Base-by-base conservation (phyloP, 2,329 filamentous ascomycete species). In the Diaporthe capsici region DNA sequence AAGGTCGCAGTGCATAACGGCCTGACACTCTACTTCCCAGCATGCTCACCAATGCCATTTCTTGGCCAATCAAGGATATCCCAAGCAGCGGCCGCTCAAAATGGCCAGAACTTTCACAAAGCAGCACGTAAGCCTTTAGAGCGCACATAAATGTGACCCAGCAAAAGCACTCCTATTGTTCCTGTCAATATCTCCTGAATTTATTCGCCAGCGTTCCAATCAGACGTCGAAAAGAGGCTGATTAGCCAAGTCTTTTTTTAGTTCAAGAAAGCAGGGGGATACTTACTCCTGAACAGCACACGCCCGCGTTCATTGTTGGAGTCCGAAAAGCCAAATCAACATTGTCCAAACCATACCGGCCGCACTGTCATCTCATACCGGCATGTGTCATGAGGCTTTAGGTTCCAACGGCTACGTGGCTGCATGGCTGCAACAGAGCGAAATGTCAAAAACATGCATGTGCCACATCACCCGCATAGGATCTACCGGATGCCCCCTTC, bases 381-480 rank as follows among this genome's bases (percentile, higher is more conserved):
- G 49, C 34, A 37, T 28, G 17, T 39, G 34, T 42, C 47, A 55
- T 10, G 34, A 55, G 22, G 10, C 49, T 70, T 70, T 55, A 70
- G 49, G 49, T 70, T 70, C n/a, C 17, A 31, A 31, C 31, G 15
- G 34, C 49, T 28, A 49, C 65, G 42, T 42, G 31, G 31, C 31
- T 31, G 31, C 31, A 31, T 34, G 34, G 10, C n/a, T 55, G 31
- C 34, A 55, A n/a, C 49, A 22, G 22, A 53, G 22, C 8, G 9
- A 31, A 42, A 39, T 31, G 49, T n/a, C 31, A 55, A 39, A 70
- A 28, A 39, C 44, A 22, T 6, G 39, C 61, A 31, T 25, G n/a
- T 55, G 65, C 65, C 65, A 55, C 34, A 70, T 70, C 65, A 55
- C 49, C 49, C 25, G 65, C 65, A 70, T 55, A 55, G n/a, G 47